A percentile compares a stretch with the other conserved stretches of the same genome.
These are phyloP conservation scores for Aspergillus pseudonomiae DNA, from an alignment of 2,329 filamentous ascomycete genomes.

Conservation along the genomic window DNA sequence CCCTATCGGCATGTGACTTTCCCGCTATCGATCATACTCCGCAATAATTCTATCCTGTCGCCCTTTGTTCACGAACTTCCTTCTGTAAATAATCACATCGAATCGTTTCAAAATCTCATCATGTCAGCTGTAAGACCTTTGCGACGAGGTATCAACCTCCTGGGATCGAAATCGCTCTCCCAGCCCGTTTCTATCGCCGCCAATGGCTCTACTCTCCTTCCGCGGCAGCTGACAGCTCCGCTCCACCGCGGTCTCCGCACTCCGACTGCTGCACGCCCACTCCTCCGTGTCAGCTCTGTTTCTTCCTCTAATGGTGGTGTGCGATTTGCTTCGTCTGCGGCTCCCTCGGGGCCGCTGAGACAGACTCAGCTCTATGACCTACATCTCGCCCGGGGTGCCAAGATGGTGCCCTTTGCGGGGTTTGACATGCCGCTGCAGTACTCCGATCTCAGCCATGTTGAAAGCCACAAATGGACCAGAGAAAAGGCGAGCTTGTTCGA, in stretches of 20 bases:
- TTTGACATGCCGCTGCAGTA: constrained; percentile 95
- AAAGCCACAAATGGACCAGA: constrained; percentile 89
- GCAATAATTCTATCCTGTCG: constrained; percentile 3
- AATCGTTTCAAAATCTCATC: constrained; percentile 13
- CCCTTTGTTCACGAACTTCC: not conserved
- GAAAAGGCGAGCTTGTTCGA: constrained; percentile 90
- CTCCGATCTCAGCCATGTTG: constrained; percentile 71
- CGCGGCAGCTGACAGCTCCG: constrained; percentile 33
- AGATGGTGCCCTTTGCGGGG: constrained; percentile 96
- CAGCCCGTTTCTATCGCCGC: constrained; percentile 30
- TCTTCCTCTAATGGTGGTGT: constrained; percentile 20
- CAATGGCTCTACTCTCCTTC: constrained; percentile 36
- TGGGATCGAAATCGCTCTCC: constrained; percentile 30
- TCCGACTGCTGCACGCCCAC: constrained; percentile 15
- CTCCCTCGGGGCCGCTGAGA: constrained; percentile 29
- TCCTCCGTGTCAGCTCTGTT: constrained; percentile 9
- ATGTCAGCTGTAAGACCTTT: constrained; percentile 36
- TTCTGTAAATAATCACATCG: constrained; percentile 12
- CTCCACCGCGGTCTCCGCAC: constrained; percentile 27
- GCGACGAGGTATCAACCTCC: constrained; percentile 33
- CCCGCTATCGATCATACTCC: constrained; percentile 23
- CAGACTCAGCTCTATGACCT: constrained; percentile 76
- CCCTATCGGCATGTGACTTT: constrained; percentile 46
- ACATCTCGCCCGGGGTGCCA: constrained; percentile 76
- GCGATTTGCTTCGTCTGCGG: constrained; percentile 37